These are phyloP conservation scores for Fomitopsis pinicola DNA, from an alignment of 1,284 basidiomycete genomes.

Conservation along the genomic window DNA sequence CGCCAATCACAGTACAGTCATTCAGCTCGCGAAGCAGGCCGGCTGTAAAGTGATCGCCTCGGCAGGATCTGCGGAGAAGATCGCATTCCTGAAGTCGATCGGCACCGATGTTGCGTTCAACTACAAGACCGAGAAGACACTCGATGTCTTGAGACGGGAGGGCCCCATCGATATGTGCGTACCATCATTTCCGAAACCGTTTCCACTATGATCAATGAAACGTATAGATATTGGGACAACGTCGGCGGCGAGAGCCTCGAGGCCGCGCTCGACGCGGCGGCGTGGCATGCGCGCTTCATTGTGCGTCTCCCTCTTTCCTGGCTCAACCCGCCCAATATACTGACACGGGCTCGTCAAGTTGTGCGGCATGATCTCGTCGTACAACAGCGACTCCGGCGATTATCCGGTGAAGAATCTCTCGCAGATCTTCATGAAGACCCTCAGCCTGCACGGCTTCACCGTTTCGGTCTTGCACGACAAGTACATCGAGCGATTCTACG, in stretches of 20 bases:
- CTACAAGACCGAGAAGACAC: conserved; percentile 58
- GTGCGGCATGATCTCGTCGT: conserved; percentile 28
- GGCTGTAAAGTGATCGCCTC: conserved; percentile 72
- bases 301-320: conserved; percentile 30
- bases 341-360: conserved; percentile 1
- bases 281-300: conserved; percentile 49
- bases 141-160: conserved; percentile 50
- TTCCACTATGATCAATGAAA: too few species aligned
- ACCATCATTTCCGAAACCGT: background rate
- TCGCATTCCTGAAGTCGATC: conserved; percentile 54
- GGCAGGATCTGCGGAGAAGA: conserved; percentile 69
- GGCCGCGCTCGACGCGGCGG: conserved; percentile 47
- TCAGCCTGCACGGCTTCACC: conserved; percentile 60
- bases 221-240: conserved; percentile 45
- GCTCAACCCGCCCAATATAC: background rate
- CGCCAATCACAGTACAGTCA: conserved; percentile 31
- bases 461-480: conserved; percentile 36
- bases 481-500: conserved; percentile 43
- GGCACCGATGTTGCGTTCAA: conserved; percentile 74
- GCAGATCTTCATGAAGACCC: conserved; percentile 44
- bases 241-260: conserved; percentile 70
- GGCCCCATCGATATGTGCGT: conserved; percentile 51
- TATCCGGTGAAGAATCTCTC: conserved; percentile 27
- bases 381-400: conserved; percentile 20
- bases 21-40: conserved; percentile 60